phyloP scores from a whole-genome alignment of 2,329 filamentous ascomycete species.

The Diaporthe citrichinensis region DNA sequence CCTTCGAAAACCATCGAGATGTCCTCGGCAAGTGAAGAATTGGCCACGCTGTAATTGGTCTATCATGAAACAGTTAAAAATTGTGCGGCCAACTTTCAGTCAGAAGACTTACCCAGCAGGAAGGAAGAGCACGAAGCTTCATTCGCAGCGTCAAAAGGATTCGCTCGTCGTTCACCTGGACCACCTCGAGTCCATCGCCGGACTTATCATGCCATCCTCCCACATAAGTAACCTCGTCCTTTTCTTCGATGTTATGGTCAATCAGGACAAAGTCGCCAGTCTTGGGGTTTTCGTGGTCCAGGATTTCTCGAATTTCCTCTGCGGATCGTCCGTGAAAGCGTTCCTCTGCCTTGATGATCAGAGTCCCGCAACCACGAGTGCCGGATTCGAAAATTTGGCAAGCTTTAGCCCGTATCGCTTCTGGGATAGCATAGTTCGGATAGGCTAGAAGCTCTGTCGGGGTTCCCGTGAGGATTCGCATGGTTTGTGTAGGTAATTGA shows the following conservation, averaged over 20 bases:
- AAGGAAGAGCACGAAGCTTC: slow-evolving; percentile 12
- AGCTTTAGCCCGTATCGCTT: neutral
- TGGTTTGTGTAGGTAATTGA: neutral
- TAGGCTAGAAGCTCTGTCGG: slow-evolving; percentile 4
- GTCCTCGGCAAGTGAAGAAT: slow-evolving; percentile 14
- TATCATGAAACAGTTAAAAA: neutral
- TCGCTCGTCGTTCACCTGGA: slow-evolving; percentile 1
- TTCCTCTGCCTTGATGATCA: slow-evolving; percentile 3
- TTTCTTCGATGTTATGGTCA: neutral
- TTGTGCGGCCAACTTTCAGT: neutral
- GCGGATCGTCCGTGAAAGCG: slow-evolving; percentile 18
- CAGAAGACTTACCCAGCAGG: slow-evolving; percentile 12
- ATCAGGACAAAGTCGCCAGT: slow-evolving; percentile 12
- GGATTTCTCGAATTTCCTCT: neutral
- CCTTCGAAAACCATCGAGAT: slow-evolving; percentile 18
- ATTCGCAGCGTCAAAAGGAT: slow-evolving; percentile 8
- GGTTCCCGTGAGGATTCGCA: neutral
- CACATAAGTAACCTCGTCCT: slow-evolving; percentile 18
- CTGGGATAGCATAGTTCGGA: slow-evolving; percentile 11
- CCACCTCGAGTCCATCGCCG: slow-evolving; percentile 12
- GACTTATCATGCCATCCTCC: slow-evolving; percentile 4
- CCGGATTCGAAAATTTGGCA: neutral
- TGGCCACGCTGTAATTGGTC: slow-evolving; percentile 21
- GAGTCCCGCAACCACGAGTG: slow-evolving; percentile 1
- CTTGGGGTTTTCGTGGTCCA: neutral